These are phyloP conservation scores for Ogataea allantospora DNA, from an alignment of 805 yeast genomes.

Conservation along the genomic window DNA sequence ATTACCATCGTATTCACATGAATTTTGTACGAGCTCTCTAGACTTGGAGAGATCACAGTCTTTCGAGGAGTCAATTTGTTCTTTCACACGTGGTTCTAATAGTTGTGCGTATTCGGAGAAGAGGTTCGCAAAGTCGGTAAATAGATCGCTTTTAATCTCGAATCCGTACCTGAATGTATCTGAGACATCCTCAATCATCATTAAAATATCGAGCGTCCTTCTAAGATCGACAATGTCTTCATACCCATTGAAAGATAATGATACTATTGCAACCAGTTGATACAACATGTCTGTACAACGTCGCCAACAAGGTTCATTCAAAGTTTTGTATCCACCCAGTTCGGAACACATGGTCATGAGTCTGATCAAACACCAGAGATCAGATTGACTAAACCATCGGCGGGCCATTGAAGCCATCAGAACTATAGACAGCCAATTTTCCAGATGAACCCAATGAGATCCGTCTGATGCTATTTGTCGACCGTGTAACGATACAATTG, in stretches of 20 bases:
- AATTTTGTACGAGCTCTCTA: not conserved
- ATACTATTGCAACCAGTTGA: not conserved
- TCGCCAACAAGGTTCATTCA: not conserved
- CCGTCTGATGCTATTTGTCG: constrained; percentile 6
- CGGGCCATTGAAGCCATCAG: constrained; percentile 6
- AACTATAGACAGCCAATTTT: constrained; percentile 25
- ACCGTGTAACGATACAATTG: constrained; percentile 21
- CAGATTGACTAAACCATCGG: constrained; percentile 13
- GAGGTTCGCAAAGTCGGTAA: not conserved
- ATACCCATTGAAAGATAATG: constrained; percentile 1
- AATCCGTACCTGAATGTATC: not conserved
- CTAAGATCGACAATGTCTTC: constrained; percentile 1
- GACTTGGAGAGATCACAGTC: not conserved
- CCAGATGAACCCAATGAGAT: constrained; percentile 28
- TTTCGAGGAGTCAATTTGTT: not conserved
- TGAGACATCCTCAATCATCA: not conserved
- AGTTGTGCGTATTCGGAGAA: not conserved
- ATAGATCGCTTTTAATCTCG: not conserved
- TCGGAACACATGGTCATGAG: constrained; percentile 5
- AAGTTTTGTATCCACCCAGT: not conserved
- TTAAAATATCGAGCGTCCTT: not conserved
- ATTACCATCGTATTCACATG: not conserved
- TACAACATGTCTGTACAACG: not conserved
- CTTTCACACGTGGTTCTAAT: not conserved
- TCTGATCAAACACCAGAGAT: constrained; percentile 21